A percentile compares a stretch with the other conserved stretches of the same genome.
Evolutionary conservation across 2,329 filamentous ascomycete genomes (phyloP).

Genomic region (Emydomyces testavorans): DNA sequence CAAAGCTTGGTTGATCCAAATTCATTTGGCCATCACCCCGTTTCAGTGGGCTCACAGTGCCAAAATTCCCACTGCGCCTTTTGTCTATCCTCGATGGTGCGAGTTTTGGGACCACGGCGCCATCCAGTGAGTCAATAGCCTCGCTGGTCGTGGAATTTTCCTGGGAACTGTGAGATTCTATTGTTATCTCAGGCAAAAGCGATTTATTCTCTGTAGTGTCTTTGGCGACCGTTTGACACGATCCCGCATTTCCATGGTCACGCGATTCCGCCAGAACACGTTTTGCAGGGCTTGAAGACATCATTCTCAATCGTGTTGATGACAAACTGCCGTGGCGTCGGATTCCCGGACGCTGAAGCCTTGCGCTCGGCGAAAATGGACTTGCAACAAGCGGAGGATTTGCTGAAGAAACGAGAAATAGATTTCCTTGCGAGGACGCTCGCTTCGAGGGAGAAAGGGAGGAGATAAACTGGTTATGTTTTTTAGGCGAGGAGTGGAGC

Average conservation of each 20-base stretch:
- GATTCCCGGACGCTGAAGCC: slow-evolving; percentile 41
- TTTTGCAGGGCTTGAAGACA: slow-evolving; percentile 70
- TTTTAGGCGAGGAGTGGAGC: slow-evolving; percentile 41
- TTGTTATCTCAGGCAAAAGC: slow-evolving; percentile 1
- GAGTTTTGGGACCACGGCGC: slow-evolving; percentile 22
- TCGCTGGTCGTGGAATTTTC: slow-evolving; percentile 4
- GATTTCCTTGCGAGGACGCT: slow-evolving; percentile 41
- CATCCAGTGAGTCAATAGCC: slow-evolving; percentile 6
- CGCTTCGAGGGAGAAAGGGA: slow-evolving; percentile 49
- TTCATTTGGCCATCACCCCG: slow-evolving; percentile 84
- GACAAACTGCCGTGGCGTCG: slow-evolving; percentile 30
- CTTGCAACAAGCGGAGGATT: slow-evolving; percentile 48
- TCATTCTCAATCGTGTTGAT: slow-evolving; percentile 49
- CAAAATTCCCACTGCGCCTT: slow-evolving; percentile 38
- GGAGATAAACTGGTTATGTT: slow-evolving; percentile 36
- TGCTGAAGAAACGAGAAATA: slow-evolving; percentile 38
- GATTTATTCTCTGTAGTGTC: slow-evolving; percentile 7
- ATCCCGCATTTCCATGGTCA: slow-evolving; percentile 58
- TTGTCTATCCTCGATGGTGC: slow-evolving; percentile 40
- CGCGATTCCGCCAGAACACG: slow-evolving; percentile 59
- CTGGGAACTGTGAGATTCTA: slow-evolving; percentile 7
- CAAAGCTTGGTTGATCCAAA: slow-evolving; percentile 56
- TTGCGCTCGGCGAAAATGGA: slow-evolving; percentile 55
- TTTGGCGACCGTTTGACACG: slow-evolving; percentile 30
- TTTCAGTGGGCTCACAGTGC: slow-evolving; percentile 66